phyloP scores from a whole-genome alignment of 352 stramenopile species.

The Phytophthora ohioensis region DNA sequence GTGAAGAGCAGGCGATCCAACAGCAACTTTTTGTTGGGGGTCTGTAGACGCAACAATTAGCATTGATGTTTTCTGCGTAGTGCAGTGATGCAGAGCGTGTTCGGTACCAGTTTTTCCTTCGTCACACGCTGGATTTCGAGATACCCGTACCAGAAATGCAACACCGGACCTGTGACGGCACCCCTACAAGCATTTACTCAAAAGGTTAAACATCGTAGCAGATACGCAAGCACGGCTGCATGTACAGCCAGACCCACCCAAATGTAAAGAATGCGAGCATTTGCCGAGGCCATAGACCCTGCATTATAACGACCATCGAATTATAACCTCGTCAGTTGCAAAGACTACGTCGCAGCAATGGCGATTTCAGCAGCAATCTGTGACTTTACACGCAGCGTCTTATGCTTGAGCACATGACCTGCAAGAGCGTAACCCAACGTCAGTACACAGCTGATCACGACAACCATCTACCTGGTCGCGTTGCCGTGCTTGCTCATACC shows the following conservation, averaged over 20 bases:
- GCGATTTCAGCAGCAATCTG: neutral
- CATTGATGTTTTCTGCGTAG: neutral
- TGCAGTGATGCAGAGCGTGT: neutral
- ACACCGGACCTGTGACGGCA: conserved; percentile 60
- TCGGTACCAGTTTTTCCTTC: conserved; percentile 69
- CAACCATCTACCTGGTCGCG: neutral
- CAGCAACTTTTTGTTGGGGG: conserved; percentile 78
- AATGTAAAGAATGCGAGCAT: conserved; percentile 79
- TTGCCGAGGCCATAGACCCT: conserved; percentile 72
- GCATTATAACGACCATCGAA: conserved; percentile 8
- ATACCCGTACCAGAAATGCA: conserved; percentile 79
- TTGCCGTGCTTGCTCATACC: conserved; percentile 41
- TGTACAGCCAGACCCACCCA: conserved; percentile 41
- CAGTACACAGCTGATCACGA: neutral
- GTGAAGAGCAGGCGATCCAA: conserved; percentile 75
- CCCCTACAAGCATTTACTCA: conserved; percentile 35
- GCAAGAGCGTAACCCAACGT: neutral
- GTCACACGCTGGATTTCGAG: conserved; percentile 70
- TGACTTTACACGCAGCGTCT: conserved; percentile 59
- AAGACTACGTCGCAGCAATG: neutral
- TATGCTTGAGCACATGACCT: conserved; percentile 79
- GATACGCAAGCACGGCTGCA: neutral
- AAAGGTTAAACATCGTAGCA: neutral
- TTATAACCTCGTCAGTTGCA: conserved; percentile 1
- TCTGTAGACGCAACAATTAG: conserved; percentile 41